Evolutionary conservation across 345 rosid species (phyloP).

Genomic region (Lagerstroemia speciosa): DNA sequence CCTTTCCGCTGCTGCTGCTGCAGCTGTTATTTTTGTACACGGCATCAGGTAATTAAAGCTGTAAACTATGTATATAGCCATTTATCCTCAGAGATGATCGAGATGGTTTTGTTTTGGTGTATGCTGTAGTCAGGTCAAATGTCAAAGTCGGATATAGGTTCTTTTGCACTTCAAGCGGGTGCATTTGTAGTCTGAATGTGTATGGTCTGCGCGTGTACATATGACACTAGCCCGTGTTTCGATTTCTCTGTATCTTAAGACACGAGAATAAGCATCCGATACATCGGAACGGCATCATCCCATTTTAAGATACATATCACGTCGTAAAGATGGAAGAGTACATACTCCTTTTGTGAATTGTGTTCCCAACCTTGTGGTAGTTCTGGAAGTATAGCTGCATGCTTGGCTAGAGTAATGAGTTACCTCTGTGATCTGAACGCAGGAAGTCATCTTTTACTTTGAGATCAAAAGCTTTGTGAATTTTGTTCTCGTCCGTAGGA

Average conservation of each 20-base stretch:
- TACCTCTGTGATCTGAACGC: too few relatives aligned
- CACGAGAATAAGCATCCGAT: background rate
- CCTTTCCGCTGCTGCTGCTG: too few relatives aligned
- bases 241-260: background rate
- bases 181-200: background rate
- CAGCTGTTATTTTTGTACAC: background rate
- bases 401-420: too few relatives aligned
- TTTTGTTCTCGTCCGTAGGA: too few relatives aligned
- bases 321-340: too few relatives aligned
- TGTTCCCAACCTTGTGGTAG: too few relatives aligned
- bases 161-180: background rate
- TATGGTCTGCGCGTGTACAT: background rate
- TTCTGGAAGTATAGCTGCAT: too few relatives aligned
- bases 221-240: background rate
- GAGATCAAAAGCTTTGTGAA: too few relatives aligned
- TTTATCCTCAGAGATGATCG: background rate
- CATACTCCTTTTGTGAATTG: too few relatives aligned
- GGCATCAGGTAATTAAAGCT: background rate
- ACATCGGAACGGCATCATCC: too few relatives aligned
- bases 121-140: background rate
- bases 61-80: constrained; percentile 6
- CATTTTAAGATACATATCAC: too few relatives aligned
- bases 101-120: background rate
- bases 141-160: background rate
- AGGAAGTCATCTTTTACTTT: too few relatives aligned